These are phyloP conservation scores for Blastobotrys illinoisensis DNA, from an alignment of 1,139 yeast genomes.

Conservation along the genomic window DNA sequence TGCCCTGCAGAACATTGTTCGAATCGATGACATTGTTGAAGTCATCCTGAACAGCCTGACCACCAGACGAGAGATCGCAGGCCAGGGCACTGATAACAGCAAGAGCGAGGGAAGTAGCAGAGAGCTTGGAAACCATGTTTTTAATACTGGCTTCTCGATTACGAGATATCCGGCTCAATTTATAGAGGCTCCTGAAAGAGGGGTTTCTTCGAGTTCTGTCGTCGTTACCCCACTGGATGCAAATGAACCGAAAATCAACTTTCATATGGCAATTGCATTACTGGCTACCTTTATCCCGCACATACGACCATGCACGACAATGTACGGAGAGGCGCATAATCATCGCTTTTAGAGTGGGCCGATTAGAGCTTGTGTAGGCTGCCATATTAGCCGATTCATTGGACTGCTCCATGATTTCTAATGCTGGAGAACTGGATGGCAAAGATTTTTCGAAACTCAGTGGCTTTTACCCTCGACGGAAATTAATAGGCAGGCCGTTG, in stretches of 20 bases:
- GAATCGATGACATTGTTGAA: background rate
- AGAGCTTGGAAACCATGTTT: slow-evolving; percentile 8
- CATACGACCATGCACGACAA: background rate
- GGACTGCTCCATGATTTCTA: no score
- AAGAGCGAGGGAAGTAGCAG: background rate
- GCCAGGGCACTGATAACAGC: background rate
- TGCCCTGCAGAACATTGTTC: background rate
- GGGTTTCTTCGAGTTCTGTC: background rate
- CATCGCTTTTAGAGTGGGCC: background rate
- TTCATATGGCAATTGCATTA: background rate
- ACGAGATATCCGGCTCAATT: background rate
- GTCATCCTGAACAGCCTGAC: background rate
- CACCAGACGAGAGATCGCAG: slow-evolving; percentile 3
- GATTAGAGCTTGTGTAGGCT: no score
- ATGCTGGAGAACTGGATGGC: no score
- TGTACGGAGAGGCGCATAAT: background rate
- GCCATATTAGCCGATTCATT: no score
- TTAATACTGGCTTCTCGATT: background rate
- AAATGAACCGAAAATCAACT: background rate
- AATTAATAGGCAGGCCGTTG: no score
- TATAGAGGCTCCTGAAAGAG: background rate
- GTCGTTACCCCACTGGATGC: background rate
- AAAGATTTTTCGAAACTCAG: no score
- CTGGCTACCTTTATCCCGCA: background rate
- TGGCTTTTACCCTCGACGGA: no score